Base-by-base conservation (phyloP, 2,329 filamentous ascomycete genomes). In the Zalaria obscura region DNA sequence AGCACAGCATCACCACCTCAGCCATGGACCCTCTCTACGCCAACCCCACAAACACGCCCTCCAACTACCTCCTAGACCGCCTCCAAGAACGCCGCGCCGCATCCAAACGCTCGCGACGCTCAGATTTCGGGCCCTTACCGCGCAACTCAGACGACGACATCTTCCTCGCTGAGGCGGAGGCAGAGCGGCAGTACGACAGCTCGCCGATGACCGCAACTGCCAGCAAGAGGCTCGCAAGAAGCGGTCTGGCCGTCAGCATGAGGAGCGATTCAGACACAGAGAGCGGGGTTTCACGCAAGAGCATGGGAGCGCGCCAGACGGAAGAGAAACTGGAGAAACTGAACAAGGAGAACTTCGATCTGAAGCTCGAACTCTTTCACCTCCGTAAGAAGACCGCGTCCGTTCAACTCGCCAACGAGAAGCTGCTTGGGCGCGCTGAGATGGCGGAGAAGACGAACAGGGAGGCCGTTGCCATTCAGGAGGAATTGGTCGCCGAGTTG, bases 341-440 rank as follows among this genome's bases (percentile, higher is more conserved):
- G 25, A 76, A 80, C 56, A 86, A 86, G 55, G 75, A 83, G 59
- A 86, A 85, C 52, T 86, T 85, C 50, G 80, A 83, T 49, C 67
- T 86, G 35, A 85, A 86, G 57, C 65, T 85, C 28, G 80, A 85
- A 54, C 59, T 86, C 1, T 83, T 73, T 50, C 79, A 85, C 53
- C 70, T 78, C 5, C 69, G 80, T 27, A 74, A 85, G 58, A 69
- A 72, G 40, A 77, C 81, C 52, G 68, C 67, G 5, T 63, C 63
- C 25, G 52, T 84, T 29, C 78, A 83, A 52, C 66, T 70, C 29
- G 66, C 68, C 34, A 50, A 78, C n/a, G 69, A 76, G 32, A 57
- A 56, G 4, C 61, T 83, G 11, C 72, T 76, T 46, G 56, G 59
- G 5, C 68, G 76, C 40, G 53, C 55, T 3, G 47, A 56, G 42